Conservation (phyloP, 2,329 filamentous ascomycete genomes). For the Colletotrichum gigasporum region DNA sequence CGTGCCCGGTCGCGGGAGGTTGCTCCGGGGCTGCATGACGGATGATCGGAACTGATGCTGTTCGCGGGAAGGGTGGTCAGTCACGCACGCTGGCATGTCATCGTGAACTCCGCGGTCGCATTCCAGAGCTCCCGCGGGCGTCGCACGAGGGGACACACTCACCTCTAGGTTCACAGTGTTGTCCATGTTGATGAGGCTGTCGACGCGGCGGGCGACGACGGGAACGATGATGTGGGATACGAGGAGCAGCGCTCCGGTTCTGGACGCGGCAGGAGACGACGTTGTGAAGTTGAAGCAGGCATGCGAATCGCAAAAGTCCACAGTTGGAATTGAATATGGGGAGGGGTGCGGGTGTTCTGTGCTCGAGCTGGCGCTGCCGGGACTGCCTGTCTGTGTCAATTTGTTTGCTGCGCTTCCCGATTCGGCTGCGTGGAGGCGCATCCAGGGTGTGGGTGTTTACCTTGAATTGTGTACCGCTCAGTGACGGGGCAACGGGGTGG, state of each 20-base stretch:
- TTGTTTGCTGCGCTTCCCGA: conserved; percentile 32
- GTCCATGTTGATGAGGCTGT: conserved; percentile 46
- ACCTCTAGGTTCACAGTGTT: conserved; percentile 44
- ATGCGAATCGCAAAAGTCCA: conserved; percentile 13
- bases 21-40: conserved; percentile 33
- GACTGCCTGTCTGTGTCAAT: neutral
- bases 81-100: neutral
- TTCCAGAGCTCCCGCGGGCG: too few relatives aligned
- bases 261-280: conserved; percentile 39
- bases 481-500: conserved; percentile 21
- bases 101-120: neutral
- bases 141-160: conserved; percentile 38
- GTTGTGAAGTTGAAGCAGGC: conserved; percentile 35
- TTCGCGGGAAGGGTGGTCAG: neutral
- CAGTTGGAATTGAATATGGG: conserved; percentile 28
- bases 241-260: conserved; percentile 49
- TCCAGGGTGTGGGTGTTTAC: conserved; percentile 20
- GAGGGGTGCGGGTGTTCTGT: conserved; percentile 31
- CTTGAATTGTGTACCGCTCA: conserved; percentile 1
- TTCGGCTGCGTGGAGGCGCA: conserved; percentile 22
- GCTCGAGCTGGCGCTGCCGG: conserved; percentile 3
- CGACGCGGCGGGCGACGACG: conserved; percentile 30
- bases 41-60: conserved; percentile 36
- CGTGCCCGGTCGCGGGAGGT: conserved; percentile 34
- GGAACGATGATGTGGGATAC: conserved; percentile 38